Percentiles rank a stretch among this genome's conserved stretches.
These are phyloP conservation scores for Calonectria crousiana DNA, from an alignment of 2,329 filamentous ascomycete genomes.

Conservation along the genomic window DNA sequence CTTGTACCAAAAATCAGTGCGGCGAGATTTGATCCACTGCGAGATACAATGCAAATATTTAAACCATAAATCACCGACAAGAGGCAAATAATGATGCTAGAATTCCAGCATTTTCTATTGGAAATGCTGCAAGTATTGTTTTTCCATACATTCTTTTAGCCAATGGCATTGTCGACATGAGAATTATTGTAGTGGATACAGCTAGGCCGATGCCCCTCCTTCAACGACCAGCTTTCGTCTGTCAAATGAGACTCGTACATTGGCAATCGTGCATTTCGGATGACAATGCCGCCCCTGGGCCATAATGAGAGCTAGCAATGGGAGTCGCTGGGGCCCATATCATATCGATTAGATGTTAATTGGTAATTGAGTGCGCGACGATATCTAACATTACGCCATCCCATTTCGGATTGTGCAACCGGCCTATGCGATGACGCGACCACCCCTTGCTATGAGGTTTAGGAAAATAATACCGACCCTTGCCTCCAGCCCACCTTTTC, in stretches of 20 bases:
- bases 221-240: not conserved
- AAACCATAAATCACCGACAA: not conserved
- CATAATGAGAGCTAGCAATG: not conserved
- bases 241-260: too few species aligned
- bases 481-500: not conserved
- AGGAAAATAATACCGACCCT: not conserved
- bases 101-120: too few species aligned
- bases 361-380: not conserved
- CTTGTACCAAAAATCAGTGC: too few species aligned
- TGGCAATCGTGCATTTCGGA: not conserved
- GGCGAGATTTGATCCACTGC: not conserved
- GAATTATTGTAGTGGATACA: too few species aligned
- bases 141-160: too few species aligned
- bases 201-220: too few species aligned
- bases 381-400: not conserved
- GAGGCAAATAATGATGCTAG: too few species aligned
- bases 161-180: too few species aligned
- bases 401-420: not conserved
- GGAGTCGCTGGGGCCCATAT: too few species aligned
- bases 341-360: not conserved
- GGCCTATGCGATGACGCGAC: constrained; percentile 4
- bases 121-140: too few species aligned
- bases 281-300: not conserved
- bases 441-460: constrained; percentile 1
- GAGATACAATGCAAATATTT: not conserved